These are phyloP conservation scores for Rosa chinensis DNA, from an alignment of 306 rosid genomes.

Conservation along the genomic window DNA sequence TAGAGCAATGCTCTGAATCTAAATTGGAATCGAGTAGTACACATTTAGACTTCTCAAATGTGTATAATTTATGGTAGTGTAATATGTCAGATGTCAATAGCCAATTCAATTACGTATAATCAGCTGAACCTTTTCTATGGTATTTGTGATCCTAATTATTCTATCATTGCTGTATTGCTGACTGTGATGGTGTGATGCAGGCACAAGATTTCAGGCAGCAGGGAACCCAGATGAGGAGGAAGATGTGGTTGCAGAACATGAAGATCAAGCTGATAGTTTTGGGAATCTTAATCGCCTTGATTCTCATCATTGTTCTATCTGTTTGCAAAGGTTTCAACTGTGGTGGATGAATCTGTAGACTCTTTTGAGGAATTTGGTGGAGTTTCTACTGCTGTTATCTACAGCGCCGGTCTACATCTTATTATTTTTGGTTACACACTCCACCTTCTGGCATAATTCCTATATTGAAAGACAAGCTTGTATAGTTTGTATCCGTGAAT, in stretches of 20 bases:
- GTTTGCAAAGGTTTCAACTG: conserved; percentile 74
- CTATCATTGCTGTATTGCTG: background rate
- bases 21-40: background rate
- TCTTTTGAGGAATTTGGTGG: conserved; percentile 12
- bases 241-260: conserved; percentile 96
- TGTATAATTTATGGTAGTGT: background rate
- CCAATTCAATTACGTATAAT: background rate
- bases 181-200: conserved; percentile 40
- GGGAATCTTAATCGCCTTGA: conserved; percentile 67
- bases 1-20: background rate
- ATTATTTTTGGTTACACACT: conserved; percentile 35
- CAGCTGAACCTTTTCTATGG: background rate
- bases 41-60: background rate
- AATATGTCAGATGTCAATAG: background rate
- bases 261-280: conserved; percentile 80
- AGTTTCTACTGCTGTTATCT: conserved; percentile 7
- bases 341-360: conserved; percentile 31
- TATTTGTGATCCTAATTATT: background rate
- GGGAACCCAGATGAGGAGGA: conserved; percentile 88
- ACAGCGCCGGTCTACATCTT: background rate
- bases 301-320: conserved; percentile 73
- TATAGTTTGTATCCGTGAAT: conserved; percentile 43
- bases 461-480: conserved; percentile 42
- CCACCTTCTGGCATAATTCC: conserved; percentile 20
- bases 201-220: conserved; percentile 94